Evolutionary conservation across 23 red algal species (phyloP), one percentile per base, ranked within the genome.

Genomic region (Gracilaria caudata): DNA sequence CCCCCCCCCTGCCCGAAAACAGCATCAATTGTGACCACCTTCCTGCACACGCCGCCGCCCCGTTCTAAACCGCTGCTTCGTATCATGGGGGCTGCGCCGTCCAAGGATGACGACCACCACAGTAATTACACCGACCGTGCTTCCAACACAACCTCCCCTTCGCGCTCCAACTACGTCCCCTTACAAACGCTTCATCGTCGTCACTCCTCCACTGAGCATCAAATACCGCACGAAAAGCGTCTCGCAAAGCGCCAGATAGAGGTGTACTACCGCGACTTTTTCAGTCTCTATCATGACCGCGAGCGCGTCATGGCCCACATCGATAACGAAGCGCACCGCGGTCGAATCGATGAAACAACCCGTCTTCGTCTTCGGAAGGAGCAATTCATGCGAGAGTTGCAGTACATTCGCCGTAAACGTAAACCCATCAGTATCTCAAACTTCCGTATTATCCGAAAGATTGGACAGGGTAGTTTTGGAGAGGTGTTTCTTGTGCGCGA

Each of bases 381-480:
- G 37, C 74, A 86, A 32, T 81, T 85, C 49, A 72, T 86, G 64
- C 87, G 90, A 35, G 95, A 93, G 68, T 49, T 86, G 1, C 40
- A 94, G 64, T 93, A 92, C 60, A 80, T 89, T 35, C 90, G 95
- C 37, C 54, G 68, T 17, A 79, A 86, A 39, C 90, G 86, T 12
- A 78, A 92, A 13, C 87, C 85, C 20, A 87, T 92, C 64, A 94
- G 86, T 30, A 83, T 93, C 6, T 71, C 77, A 13, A 82, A 98
- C 51, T 98, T 87, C 47, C 78, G 89, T 34, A 72, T 87, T 14
- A 91, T 98, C 16, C 90, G 84, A 9, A 83, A 93, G 70, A 92
- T 98, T 82, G 96, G 96, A 23, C 89, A 93, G 46, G 96, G 96
- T 45, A 90, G 92, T 28, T 98, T 94, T 94, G 96, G 96, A 13